Evolutionary conservation across 202 grass and related monocot species (phyloP).

Genomic region (Miscanthus sacchariflorus): DNA sequence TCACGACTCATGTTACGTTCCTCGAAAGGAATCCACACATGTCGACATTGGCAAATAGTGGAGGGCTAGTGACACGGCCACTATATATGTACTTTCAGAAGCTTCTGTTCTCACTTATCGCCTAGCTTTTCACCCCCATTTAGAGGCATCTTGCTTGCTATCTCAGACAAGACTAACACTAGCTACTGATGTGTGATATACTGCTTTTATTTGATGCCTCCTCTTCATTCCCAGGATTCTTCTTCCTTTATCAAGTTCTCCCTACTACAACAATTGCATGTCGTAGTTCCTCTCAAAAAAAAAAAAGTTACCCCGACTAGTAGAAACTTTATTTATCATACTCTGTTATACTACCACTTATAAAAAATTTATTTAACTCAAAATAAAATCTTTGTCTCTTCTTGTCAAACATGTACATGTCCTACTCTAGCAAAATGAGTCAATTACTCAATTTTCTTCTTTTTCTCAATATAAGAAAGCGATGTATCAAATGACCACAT

Average conservation of each 20-base stretch:
- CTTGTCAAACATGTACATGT: not conserved
- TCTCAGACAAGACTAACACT: not conserved
- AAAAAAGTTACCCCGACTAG: too few species aligned
- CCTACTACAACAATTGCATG: too few species aligned
- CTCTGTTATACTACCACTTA: too few species aligned
- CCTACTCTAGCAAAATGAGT: not conserved
- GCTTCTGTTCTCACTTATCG: slow-evolving; percentile 39
- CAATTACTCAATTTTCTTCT: not conserved
- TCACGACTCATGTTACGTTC: slow-evolving; percentile 3
- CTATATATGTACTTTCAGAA: slow-evolving; percentile 43
- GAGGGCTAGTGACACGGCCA: not conserved
- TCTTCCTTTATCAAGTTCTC: too few species aligned
- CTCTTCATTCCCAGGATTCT: too few species aligned
- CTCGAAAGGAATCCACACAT: slow-evolving; percentile 15
- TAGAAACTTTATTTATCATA: too few species aligned
- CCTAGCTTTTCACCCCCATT: not conserved
- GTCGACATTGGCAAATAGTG: slow-evolving; percentile 43
- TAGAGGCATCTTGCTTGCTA: not conserved
- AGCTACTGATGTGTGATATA: not conserved
- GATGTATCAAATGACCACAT: not conserved
- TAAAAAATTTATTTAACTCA: too few species aligned
- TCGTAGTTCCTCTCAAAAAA: too few species aligned
- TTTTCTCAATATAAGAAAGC: not conserved
- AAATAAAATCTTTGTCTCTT: not conserved
- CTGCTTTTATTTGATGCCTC: too few species aligned